These are phyloP conservation scores for Bromus sterilis DNA, from an alignment of 176 grass and related monocot species.

Conservation along the genomic window DNA sequence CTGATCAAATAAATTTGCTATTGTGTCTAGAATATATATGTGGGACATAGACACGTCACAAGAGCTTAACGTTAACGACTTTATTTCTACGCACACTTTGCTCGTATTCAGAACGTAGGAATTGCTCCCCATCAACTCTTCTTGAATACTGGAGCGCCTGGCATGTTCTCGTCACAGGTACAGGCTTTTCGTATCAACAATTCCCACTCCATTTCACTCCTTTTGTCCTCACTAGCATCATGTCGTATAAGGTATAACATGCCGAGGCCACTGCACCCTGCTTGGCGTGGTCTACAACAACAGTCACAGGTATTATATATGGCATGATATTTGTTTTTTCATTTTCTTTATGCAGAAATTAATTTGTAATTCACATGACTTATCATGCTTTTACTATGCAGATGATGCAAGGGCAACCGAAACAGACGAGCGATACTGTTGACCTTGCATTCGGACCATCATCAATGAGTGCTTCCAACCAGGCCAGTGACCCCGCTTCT, in stretches of 20 bases:
- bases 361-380: background rate
- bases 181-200: constrained; percentile 28
- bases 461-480: no score
- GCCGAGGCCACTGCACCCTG: constrained; percentile 10
- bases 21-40: background rate
- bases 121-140: constrained; percentile 6
- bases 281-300: no score
- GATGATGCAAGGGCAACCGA: background rate
- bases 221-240: background rate
- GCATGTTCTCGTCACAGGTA: background rate
- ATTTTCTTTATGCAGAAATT: no score
- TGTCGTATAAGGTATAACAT: constrained; percentile 20
- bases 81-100: constrained; percentile 26
- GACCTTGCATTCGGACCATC: background rate
- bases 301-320: no score
- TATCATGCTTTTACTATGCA: background rate
- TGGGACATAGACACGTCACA: background rate
- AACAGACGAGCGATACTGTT: background rate
- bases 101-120: background rate
- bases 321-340: no score
- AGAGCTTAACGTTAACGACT: background rate
- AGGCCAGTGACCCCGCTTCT: background rate
- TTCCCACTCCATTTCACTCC: background rate
- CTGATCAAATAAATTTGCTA: background rate
- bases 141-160: constrained; percentile 1